Evolutionary conservation across 257 asterid genomes (phyloP).

Genomic region (Linderniella brevidens): DNA sequence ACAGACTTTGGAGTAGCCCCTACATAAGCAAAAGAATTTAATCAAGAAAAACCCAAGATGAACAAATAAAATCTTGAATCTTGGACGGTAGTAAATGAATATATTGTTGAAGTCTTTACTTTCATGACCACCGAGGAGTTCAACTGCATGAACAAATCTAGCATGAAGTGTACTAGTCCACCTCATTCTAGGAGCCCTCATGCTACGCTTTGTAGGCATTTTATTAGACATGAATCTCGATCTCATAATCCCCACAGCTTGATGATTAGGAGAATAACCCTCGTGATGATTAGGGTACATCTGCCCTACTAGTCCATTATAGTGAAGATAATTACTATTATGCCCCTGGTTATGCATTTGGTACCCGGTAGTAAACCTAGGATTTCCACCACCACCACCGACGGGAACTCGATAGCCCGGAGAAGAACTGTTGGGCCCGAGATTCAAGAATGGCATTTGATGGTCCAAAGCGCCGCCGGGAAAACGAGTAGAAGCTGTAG

Average conservation of each 20-base stretch:
- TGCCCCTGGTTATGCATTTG: conserved; percentile 1
- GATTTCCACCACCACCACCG: conserved; percentile 7
- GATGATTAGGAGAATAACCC: conserved; percentile 8
- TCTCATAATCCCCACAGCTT: conserved; percentile 35
- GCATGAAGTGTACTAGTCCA: conserved; percentile 89
- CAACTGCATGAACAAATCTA: conserved; percentile 88
- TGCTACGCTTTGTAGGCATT: conserved; percentile 48
- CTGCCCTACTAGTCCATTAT: conserved; percentile 14
- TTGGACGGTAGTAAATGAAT: background rate
- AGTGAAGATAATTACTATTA: conserved; percentile 16
- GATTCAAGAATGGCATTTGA: conserved; percentile 21
- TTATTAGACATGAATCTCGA: conserved; percentile 46
- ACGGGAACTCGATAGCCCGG: conserved; percentile 18
- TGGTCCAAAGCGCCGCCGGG: conserved; percentile 16
- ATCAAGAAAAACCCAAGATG: background rate
- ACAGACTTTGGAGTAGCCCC: conserved; percentile 97
- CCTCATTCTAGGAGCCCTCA: conserved; percentile 87
- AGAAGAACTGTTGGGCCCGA: conserved; percentile 23
- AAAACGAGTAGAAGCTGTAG: conserved; percentile 13
- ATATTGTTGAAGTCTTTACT: conserved; percentile 13
- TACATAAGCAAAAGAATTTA: conserved; percentile 4
- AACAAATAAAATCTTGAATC: background rate
- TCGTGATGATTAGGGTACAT: conserved; percentile 17
- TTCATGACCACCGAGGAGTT: conserved; percentile 97
- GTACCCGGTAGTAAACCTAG: conserved; percentile 3